A percentile compares a stretch with the other conserved stretches of the same genome.
These are phyloP conservation scores for Cyathus striatus DNA, from an alignment of 768 basidiomycete genomes.

Conservation along the genomic window DNA sequence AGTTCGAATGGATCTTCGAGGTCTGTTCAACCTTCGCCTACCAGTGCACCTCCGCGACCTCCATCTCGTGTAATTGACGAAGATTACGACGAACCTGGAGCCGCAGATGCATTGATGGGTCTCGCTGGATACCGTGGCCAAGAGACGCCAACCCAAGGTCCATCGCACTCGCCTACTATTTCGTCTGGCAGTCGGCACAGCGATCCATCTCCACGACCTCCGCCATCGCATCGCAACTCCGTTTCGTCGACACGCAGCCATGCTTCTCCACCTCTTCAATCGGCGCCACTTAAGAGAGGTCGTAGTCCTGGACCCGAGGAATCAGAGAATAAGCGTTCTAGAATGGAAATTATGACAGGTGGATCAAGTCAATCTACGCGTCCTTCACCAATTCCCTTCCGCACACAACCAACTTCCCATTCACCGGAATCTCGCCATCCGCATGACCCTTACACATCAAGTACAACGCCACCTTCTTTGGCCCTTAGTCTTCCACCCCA, in stretches of 20 bases:
- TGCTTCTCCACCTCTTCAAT: conserved; percentile 50
- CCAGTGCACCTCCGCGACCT: conserved; percentile 50
- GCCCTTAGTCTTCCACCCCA: conserved; percentile 67
- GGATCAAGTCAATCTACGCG: conserved; percentile 56
- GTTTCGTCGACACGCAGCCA: conserved; percentile 63
- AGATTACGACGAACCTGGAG: conserved; percentile 87
- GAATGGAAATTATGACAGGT: conserved; percentile 50
- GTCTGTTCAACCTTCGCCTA: conserved; percentile 72
- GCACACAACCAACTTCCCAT: conserved; percentile 61
- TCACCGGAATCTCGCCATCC: conserved; percentile 68
- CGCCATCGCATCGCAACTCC: conserved; percentile 56
- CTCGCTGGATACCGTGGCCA: conserved; percentile 42
- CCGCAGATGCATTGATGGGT: conserved; percentile 78
- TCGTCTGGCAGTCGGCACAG: conserved; percentile 55
- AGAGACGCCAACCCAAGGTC: conserved; percentile 23
- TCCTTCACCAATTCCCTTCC: conserved; percentile 70
- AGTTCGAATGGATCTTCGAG: conserved; percentile 65
- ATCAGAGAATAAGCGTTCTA: conserved; percentile 52
- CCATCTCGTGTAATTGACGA: conserved; percentile 78
- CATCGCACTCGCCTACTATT: conserved; percentile 52
- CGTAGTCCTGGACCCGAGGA: conserved; percentile 68
- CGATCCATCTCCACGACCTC: conserved; percentile 44
- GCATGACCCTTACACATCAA: conserved; percentile 43
- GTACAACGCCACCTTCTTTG: conserved; percentile 54
- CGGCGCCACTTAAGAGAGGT: conserved; percentile 56